Percentiles rank a stretch among this genome's conserved stretches.
These are phyloP conservation scores for Xanthoconium separans DNA, from an alignment of 1,284 basidiomycete species.

Conservation along the genomic window DNA sequence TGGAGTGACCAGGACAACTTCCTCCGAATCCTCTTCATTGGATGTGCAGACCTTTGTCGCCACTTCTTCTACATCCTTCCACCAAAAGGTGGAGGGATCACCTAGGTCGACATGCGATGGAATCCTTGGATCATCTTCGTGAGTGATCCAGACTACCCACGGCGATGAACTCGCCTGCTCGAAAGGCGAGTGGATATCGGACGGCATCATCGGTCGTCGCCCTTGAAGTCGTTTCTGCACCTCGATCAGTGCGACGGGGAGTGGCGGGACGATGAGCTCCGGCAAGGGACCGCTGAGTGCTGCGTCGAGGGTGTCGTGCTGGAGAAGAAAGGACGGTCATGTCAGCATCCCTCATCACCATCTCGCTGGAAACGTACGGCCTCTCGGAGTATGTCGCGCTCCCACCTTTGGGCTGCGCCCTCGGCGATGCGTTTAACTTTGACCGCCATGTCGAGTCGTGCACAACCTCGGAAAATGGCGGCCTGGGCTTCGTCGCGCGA, in stretches of 20 bases:
- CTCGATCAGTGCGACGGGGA: conserved; percentile 8
- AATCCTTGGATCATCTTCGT: background rate
- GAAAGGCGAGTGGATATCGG: conserved; percentile 4
- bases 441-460: conserved; percentile 7
- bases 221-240: background rate
- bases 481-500: conserved; percentile 2
- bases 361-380: background rate
- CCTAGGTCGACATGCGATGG: conserved; percentile 3
- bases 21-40: background rate
- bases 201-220: background rate
- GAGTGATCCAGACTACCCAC: background rate
- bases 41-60: background rate
- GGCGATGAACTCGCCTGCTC: conserved; percentile 2
- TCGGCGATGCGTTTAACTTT: background rate
- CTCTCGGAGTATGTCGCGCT: background rate
- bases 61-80: background rate
- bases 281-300: background rate
- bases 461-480: conserved; percentile 1
- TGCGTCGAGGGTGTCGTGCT: background rate
- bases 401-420: background rate
- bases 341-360: background rate
- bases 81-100: conserved; percentile 13
- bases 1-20: background rate
- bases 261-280: conserved; percentile 5
- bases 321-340: background rate